Evolutionary conservation across 108 stramenopile genomes (phyloP).

Genomic region (Discostella stelligeroides): DNA sequence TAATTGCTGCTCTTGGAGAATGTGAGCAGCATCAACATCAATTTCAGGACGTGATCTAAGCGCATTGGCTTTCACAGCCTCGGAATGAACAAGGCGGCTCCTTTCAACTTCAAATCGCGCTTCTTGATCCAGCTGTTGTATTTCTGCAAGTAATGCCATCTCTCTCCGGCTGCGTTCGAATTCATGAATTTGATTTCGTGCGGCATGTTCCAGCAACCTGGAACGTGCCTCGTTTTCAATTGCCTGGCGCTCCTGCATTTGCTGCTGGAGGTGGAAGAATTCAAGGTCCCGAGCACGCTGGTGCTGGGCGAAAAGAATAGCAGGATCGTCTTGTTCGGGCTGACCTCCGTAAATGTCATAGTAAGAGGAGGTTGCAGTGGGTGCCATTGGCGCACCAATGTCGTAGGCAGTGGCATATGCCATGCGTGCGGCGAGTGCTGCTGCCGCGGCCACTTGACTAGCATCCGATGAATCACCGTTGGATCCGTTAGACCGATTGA

Average conservation of each 20-base stretch:
- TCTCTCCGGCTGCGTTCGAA: constrained; percentile 34
- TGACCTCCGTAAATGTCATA: constrained; percentile 25
- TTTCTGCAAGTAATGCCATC: constrained; percentile 42
- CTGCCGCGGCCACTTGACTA: constrained; percentile 30
- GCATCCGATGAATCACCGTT: constrained; percentile 26
- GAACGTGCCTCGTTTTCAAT: constrained; percentile 32
- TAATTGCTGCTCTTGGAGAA: constrained; percentile 8
- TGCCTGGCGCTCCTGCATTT: constrained; percentile 34
- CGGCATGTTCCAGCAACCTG: constrained; percentile 37
- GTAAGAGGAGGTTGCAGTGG: constrained; percentile 13
- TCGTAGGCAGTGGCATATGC: constrained; percentile 37
- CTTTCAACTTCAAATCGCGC: constrained; percentile 17
- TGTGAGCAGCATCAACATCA: constrained; percentile 14
- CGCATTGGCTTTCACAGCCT: not conserved
- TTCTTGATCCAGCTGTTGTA: constrained; percentile 44
- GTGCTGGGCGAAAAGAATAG: constrained; percentile 19
- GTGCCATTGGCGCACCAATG: constrained; percentile 11
- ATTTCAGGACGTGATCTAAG: constrained; percentile 7
- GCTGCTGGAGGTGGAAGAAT: constrained; percentile 40
- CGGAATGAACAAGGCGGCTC: not conserved
- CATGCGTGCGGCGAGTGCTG: constrained; percentile 43
- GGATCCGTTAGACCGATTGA: not conserved
- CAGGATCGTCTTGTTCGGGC: constrained; percentile 23
- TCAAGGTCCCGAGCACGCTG: constrained; percentile 31
- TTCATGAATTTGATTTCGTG: constrained; percentile 43